phyloP scores from a whole-genome alignment of 2,329 filamentous ascomycete genomes.

The Dactylonectria estremocensis region DNA sequence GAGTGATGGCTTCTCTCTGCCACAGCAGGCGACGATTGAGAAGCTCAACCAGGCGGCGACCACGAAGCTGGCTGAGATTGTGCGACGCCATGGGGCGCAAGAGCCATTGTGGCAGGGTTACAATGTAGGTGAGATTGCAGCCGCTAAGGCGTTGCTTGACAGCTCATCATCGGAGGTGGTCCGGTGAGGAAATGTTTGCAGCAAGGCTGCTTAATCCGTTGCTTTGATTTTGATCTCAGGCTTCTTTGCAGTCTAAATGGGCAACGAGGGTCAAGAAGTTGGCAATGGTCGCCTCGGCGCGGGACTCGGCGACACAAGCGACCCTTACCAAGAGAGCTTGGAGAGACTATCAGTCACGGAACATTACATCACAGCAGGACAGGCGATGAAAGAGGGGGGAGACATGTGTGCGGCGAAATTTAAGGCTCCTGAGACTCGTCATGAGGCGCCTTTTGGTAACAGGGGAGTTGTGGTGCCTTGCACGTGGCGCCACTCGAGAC shows the following conservation, averaged over 20 bases:
- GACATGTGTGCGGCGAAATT: slow-evolving; percentile 20
- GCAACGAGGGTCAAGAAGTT: slow-evolving; percentile 28
- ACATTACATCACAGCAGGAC: slow-evolving; percentile 12
- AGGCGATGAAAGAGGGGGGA: slow-evolving; percentile 28
- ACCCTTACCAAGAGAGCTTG: slow-evolving; percentile 33
- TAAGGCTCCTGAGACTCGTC: slow-evolving; percentile 1
- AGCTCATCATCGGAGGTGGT: slow-evolving; percentile 63
- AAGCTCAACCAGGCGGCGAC: slow-evolving; percentile 82
- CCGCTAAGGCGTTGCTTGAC: slow-evolving; percentile 77
- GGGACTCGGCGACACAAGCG: slow-evolving; percentile 26
- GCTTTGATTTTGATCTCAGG: slow-evolving; percentile 30
- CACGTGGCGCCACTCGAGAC: slow-evolving; percentile 50
- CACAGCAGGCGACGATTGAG: slow-evolving; percentile 72
- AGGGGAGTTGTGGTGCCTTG: slow-evolving; percentile 41
- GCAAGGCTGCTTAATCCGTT: slow-evolving; percentile 25
- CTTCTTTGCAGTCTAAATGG: slow-evolving; percentile 31
- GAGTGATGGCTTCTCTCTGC: slow-evolving; percentile 66
- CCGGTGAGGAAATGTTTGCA: slow-evolving; percentile 54
- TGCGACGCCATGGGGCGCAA: slow-evolving; percentile 72
- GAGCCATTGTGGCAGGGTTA: slow-evolving; percentile 82
- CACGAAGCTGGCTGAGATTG: slow-evolving; percentile 82
- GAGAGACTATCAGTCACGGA: slow-evolving; percentile 18
- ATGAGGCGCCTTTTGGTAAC: slow-evolving; percentile 27
- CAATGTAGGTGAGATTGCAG: slow-evolving; percentile 78
- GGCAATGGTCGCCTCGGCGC: slow-evolving; percentile 25